Conservation (phyloP, 2,329 filamentous ascomycete genomes). For the Diaporthe ampelina region DNA sequence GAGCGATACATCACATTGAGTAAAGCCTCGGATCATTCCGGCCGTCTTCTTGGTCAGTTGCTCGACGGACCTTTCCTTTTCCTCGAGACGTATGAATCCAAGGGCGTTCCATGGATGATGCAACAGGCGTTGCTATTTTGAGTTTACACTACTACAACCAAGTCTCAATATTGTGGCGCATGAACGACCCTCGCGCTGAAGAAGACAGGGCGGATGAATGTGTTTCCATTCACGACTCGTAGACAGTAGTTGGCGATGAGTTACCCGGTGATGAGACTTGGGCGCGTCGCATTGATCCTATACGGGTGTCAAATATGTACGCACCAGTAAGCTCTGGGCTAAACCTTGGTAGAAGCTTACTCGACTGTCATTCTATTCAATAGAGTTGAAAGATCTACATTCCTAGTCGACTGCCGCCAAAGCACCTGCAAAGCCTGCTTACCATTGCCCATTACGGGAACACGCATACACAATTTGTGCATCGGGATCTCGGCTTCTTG, state of each 20-base stretch:
- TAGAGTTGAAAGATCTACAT: slow-evolving; percentile 23
- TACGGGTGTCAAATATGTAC: background rate
- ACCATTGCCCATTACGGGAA: background rate
- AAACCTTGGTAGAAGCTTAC: slow-evolving; percentile 23
- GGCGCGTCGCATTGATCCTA: background rate
- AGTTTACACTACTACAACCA: background rate
- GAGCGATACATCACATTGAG: background rate
- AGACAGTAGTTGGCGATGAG: background rate
- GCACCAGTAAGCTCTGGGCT: background rate
- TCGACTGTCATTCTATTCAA: background rate
- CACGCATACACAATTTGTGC: background rate
- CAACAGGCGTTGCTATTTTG: background rate
- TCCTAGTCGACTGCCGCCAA: background rate
- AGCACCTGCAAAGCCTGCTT: background rate
- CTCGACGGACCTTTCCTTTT: background rate
- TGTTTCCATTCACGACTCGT: slow-evolving; percentile 1
- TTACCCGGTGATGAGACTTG: background rate
- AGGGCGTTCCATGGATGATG: background rate
- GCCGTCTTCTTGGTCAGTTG: background rate
- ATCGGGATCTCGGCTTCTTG: background rate
- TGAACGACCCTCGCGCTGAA: background rate
- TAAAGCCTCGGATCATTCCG: background rate
- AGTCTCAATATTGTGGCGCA: background rate
- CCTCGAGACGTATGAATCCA: background rate
- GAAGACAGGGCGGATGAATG: background rate